Conservation (phyloP, 805 yeast genomes). For the Suhomyces tanzawaensis region DNA sequence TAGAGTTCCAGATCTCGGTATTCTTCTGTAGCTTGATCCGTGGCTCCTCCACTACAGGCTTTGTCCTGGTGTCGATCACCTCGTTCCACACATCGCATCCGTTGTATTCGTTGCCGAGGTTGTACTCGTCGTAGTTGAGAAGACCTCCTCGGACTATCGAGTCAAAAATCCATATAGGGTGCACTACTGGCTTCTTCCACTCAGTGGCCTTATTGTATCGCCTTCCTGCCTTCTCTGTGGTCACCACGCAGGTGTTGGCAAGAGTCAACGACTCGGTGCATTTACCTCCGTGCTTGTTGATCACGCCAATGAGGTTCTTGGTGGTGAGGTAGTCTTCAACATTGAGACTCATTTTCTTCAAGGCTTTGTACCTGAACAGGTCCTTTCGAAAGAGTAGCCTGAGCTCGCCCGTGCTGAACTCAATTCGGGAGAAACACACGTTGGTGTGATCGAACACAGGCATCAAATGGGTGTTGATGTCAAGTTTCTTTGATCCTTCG, state of each 20-base stretch:
- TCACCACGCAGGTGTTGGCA: slow-evolving; percentile 43
- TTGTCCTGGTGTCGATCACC: slow-evolving; percentile 4
- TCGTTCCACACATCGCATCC: slow-evolving; percentile 41
- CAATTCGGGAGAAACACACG: slow-evolving; percentile 45
- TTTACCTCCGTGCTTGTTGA: slow-evolving; percentile 48
- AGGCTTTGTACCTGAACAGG: slow-evolving; percentile 21
- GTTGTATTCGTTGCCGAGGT: slow-evolving; percentile 13
- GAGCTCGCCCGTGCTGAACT: slow-evolving; percentile 13
- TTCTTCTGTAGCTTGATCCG: slow-evolving; percentile 18
- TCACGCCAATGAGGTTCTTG: slow-evolving; percentile 29
- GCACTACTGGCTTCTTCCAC: slow-evolving; percentile 52
- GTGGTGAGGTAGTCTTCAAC: slow-evolving; percentile 23
- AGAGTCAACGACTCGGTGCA: slow-evolving; percentile 50
- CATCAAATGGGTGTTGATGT: slow-evolving; percentile 25
- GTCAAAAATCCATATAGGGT: slow-evolving; percentile 51
- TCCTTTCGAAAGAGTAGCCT: slow-evolving; percentile 16
- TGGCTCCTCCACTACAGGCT: slow-evolving; percentile 7
- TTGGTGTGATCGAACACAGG: slow-evolving; percentile 46
- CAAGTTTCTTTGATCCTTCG: slow-evolving; percentile 17
- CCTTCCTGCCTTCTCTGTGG: slow-evolving; percentile 51
- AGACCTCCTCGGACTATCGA: slow-evolving; percentile 44
- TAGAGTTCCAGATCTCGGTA: slow-evolving; percentile 43
- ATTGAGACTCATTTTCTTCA: slow-evolving; percentile 5
- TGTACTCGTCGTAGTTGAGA: slow-evolving; percentile 39
- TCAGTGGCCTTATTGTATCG: slow-evolving; percentile 51